These are phyloP conservation scores for Pyrrhoderma noxium DNA, from an alignment of 1,284 basidiomycete species.

Conservation along the genomic window DNA sequence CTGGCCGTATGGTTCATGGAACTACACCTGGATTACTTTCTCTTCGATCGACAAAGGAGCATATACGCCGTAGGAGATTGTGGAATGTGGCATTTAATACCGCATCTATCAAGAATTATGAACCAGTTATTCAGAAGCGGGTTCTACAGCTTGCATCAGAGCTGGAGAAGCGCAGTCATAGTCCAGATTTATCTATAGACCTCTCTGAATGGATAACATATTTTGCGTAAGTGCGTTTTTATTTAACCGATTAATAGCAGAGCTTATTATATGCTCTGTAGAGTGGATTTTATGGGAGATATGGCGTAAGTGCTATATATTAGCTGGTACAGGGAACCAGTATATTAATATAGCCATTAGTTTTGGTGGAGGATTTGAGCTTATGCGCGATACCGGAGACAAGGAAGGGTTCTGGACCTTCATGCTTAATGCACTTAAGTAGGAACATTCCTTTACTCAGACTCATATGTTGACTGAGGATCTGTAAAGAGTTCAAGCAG, in stretches of 20 bases:
- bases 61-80: conserved; percentile 32
- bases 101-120: conserved; percentile 32
- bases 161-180: conserved; percentile 20
- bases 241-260: not conserved
- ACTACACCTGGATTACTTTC: conserved; percentile 3
- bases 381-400: conserved; percentile 20
- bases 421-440: not conserved
- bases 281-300: conserved; percentile 34
- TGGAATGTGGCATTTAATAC: conserved; percentile 38
- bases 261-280: conserved; percentile 7
- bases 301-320: conserved; percentile 24
- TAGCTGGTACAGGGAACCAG: not conserved
- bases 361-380: conserved; percentile 21
- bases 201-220: conserved; percentile 30
- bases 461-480: not conserved
- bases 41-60: conserved; percentile 29
- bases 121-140: conserved; percentile 28
- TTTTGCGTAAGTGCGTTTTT: conserved; percentile 21
- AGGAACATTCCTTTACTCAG: not conserved
- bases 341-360: conserved; percentile 16
- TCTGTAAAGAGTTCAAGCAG: not conserved
- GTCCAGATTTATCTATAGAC: conserved; percentile 22
- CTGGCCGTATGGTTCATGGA: conserved; percentile 3
- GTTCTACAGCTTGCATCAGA: conserved; percentile 29
- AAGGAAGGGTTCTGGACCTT: conserved; percentile 7